phyloP scores from a whole-genome alignment of 805 yeast genomes.

The Hanseniaspora taiwanica region DNA sequence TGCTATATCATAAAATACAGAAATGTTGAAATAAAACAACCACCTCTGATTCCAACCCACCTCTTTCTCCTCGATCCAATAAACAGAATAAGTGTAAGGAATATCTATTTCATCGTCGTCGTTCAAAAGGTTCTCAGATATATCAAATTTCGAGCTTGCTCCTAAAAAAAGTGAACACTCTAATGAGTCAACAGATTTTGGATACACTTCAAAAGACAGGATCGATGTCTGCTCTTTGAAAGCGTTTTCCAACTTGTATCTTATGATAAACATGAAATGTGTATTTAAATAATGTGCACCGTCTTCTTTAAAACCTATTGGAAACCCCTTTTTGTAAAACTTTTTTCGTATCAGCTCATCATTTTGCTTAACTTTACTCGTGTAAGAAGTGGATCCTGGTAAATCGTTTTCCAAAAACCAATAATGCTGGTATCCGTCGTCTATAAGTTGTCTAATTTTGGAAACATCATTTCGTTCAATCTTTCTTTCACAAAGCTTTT shows the following conservation, averaged over 20 bases:
- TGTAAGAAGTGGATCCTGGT: slow-evolving; percentile 72
- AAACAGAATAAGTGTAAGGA: slow-evolving; percentile 75
- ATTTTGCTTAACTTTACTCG: slow-evolving; percentile 56
- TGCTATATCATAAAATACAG: too few species aligned
- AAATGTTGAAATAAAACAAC: slow-evolving; percentile 27
- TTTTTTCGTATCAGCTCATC: slow-evolving; percentile 41
- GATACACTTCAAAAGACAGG: slow-evolving; percentile 70
- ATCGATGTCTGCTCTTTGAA: slow-evolving; percentile 11
- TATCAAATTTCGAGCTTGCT: background rate
- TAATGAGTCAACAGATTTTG: slow-evolving; percentile 56
- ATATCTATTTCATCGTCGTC: slow-evolving; percentile 26
- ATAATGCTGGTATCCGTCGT: slow-evolving; percentile 62
- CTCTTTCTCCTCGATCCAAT: slow-evolving; percentile 72
- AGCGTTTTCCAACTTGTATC: slow-evolving; percentile 45
- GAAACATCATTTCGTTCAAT: slow-evolving; percentile 37
- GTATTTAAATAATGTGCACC: slow-evolving; percentile 57
- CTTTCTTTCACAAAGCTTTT: slow-evolving; percentile 52
- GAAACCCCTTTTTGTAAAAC: slow-evolving; percentile 80
- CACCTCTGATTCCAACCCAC: slow-evolving; percentile 58
- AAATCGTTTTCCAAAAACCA: slow-evolving; percentile 68
- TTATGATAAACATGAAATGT: slow-evolving; percentile 68
- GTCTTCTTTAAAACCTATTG: slow-evolving; percentile 48
- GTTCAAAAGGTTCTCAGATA: slow-evolving; percentile 28
- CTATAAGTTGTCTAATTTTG: slow-evolving; percentile 48
- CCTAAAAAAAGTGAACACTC: slow-evolving; percentile 42